phyloP scores from a whole-genome alignment of 2,329 filamentous ascomycete species.

The Podosphaera aphanis region DNA sequence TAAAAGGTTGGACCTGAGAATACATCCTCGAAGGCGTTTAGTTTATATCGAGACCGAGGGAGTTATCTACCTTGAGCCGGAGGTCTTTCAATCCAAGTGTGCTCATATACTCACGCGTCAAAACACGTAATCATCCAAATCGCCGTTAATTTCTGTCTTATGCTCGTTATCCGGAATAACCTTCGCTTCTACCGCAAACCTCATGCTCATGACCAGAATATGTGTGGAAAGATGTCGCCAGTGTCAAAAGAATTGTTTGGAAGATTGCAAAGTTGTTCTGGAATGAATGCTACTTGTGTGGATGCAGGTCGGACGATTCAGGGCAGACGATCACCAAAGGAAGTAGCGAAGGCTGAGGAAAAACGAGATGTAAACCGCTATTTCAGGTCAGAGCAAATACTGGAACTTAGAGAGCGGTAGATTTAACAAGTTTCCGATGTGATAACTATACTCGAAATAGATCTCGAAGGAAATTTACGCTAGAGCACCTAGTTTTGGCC shows the following conservation, averaged over 20 bases:
- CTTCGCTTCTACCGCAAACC: background rate
- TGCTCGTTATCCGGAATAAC: background rate
- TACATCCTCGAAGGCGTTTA: slow-evolving; percentile 8
- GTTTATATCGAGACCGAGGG: background rate
- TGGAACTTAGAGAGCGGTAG: background rate
- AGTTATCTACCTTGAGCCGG: background rate
- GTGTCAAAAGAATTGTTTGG: background rate
- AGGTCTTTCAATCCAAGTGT: background rate
- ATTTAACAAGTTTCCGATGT: background rate
- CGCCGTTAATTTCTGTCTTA: background rate
- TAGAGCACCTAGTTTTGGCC: no score
- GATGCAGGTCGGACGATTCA: background rate
- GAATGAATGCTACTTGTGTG: background rate
- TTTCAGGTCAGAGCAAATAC: background rate
- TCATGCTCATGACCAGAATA: background rate
- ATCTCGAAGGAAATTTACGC: no score
- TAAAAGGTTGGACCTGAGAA: slow-evolving; percentile 8
- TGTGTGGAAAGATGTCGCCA: background rate
- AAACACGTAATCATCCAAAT: background rate
- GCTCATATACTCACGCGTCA: background rate
- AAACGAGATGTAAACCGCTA: background rate
- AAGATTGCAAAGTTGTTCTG: background rate
- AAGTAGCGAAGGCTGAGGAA: background rate
- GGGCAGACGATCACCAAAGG: background rate
- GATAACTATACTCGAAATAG: no score